phyloP scores from a whole-genome alignment of 2,329 filamentous ascomycete genomes.

The Fusarium sp. region DNA sequence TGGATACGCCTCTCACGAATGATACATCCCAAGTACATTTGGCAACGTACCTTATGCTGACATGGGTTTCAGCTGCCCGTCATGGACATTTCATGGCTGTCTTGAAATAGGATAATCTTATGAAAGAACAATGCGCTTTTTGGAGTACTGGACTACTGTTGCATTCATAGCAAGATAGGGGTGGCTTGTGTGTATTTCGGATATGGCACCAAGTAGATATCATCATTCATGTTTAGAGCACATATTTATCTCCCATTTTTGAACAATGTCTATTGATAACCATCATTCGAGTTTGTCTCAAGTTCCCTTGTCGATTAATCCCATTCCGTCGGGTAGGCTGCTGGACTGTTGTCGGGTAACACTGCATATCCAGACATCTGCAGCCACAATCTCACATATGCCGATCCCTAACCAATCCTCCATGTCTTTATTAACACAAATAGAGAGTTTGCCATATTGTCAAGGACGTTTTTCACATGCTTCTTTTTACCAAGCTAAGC shows the following conservation, averaged over 20 bases:
- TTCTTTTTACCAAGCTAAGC: no score
- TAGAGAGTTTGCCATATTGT: background rate
- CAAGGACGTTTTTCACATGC: background rate
- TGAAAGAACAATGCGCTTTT: slow-evolving; percentile 12
- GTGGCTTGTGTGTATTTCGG: slow-evolving; percentile 3
- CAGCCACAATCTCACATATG: background rate
- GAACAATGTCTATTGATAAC: background rate
- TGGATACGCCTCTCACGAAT: background rate
- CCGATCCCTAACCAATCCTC: background rate
- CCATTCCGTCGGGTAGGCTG: no score
- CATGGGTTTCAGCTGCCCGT: background rate
- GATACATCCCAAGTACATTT: background rate
- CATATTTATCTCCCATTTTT: background rate
- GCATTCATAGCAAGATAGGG: slow-evolving; percentile 10
- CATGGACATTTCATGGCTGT: background rate
- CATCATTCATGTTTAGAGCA: slow-evolving; percentile 1
- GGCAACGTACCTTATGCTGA: background rate
- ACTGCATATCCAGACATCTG: background rate
- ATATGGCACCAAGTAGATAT: slow-evolving; percentile 7
- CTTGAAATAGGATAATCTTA: background rate
- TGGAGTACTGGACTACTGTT: slow-evolving; percentile 19
- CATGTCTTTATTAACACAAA: background rate
- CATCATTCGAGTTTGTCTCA: no score
- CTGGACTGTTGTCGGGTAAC: background rate
- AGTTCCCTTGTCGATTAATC: no score